These are phyloP conservation scores for Laburnicola sp. DNA, from an alignment of 2,329 filamentous ascomycete species.

Conservation along the genomic window DNA sequence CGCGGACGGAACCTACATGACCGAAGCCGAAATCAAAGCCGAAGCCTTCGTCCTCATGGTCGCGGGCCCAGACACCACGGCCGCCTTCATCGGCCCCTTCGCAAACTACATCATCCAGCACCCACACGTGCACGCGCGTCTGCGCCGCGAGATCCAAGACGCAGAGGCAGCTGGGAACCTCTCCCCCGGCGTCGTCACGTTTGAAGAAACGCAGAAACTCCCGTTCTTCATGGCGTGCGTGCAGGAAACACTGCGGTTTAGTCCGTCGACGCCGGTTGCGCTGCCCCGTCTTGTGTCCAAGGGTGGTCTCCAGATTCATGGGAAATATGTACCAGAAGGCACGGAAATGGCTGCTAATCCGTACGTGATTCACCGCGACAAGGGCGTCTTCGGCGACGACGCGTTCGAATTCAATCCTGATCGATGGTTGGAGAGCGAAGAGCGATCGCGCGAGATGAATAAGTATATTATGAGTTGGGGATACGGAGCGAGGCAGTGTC, in stretches of 20 bases:
- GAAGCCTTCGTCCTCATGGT: conserved; percentile 1
- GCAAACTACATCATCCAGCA: not conserved
- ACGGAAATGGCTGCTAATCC: conserved; percentile 4
- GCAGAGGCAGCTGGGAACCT: not conserved
- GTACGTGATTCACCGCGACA: conserved; percentile 7
- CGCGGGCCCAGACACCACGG: not conserved
- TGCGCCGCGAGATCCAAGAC: not conserved
- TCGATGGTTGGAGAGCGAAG: conserved; percentile 46
- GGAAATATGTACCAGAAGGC: conserved; percentile 6
- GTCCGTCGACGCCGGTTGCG: conserved; percentile 8
- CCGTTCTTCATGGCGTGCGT: conserved; percentile 15
- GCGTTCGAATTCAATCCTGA: conserved; percentile 72
- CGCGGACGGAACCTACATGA: not conserved
- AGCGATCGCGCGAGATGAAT: not conserved
- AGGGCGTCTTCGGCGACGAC: conserved; percentile 69
- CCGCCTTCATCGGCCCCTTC: not conserved
- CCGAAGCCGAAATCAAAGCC: conserved; percentile 1
- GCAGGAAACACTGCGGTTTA: conserved; percentile 12
- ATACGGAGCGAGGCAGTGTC: not conserved
- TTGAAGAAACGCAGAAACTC: conserved; percentile 7
- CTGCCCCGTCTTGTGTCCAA: conserved; percentile 3
- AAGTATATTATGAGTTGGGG: conserved; percentile 5
- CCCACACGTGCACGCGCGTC: not conserved
- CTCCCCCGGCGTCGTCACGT: not conserved
- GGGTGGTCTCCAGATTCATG: conserved; percentile 1